These are phyloP conservation scores for Nephelium lappaceum DNA, from an alignment of 345 rosid genomes.

Conservation along the genomic window DNA sequence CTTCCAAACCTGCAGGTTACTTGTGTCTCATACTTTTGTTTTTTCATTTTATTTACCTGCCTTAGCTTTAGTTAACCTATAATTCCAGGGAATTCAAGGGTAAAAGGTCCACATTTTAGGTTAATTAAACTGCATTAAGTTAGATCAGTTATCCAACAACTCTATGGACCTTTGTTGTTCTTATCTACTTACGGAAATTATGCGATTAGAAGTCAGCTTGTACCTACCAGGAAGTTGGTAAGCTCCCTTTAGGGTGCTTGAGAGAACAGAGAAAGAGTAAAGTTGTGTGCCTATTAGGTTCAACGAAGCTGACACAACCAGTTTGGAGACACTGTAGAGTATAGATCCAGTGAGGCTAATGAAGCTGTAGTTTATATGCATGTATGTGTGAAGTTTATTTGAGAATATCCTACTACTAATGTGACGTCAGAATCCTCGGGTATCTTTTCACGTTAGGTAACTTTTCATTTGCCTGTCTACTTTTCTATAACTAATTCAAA, in stretches of 20 bases:
- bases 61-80: no score
- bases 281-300: background rate
- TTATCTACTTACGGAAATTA: background rate
- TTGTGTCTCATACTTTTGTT: background rate
- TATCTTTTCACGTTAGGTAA: background rate
- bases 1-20: background rate
- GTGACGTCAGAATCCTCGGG: background rate
- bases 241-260: background rate
- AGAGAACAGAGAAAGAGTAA: background rate
- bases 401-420: background rate
- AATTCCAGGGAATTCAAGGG: background rate
- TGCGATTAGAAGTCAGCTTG: background rate
- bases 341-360: background rate
- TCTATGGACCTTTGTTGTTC: background rate
- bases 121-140: background rate
- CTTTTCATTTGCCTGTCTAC: no score
- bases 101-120: constrained; percentile 1
- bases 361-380: background rate
- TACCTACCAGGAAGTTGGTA: constrained; percentile 12
- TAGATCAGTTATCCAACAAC: background rate
- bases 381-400: background rate
- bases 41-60: background rate
- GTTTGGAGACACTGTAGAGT: background rate
- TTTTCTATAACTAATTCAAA: no score
- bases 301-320: background rate